phyloP scores from a whole-genome alignment of 352 stramenopile species.

The Plasmopara viticola region DNA sequence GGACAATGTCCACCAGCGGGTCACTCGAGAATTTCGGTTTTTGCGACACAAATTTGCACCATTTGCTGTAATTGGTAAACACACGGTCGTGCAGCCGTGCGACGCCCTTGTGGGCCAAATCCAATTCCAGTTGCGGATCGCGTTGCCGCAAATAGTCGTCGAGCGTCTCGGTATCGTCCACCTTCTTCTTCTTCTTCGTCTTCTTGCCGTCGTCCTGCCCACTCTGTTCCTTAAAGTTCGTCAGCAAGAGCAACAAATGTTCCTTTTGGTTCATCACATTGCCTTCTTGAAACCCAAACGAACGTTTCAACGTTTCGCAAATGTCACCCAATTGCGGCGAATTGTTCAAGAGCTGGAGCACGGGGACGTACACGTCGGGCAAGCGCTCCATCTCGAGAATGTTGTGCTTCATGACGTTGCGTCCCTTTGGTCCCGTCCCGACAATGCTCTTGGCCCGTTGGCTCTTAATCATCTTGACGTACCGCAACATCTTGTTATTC shows the following conservation, averaged over 20 bases:
- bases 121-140: conserved; percentile 61
- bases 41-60: conserved; percentile 77
- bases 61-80: conserved; percentile 83
- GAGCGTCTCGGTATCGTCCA: conserved; percentile 27
- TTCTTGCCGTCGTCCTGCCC: conserved; percentile 37
- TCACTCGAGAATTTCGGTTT: conserved; percentile 73
- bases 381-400: conserved; percentile 64
- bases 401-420: conserved; percentile 49
- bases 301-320: conserved; percentile 90
- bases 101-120: conserved; percentile 58
- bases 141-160: conserved; percentile 39
- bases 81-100: conserved; percentile 57
- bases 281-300: conserved; percentile 94
- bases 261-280: conserved; percentile 73
- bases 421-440: conserved; percentile 19
- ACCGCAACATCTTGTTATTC: conserved; percentile 79
- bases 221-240: conserved; percentile 72
- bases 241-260: conserved; percentile 66
- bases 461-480: conserved; percentile 83
- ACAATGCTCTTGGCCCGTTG: conserved; percentile 48
- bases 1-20: conserved; percentile 59
- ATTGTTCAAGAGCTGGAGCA: conserved; percentile 56
- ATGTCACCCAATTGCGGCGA: conserved; percentile 48
- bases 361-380: conserved; percentile 53
- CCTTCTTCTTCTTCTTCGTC: conserved; percentile 37